Percentiles rank a stretch among this genome's conserved stretches.
phyloP scores from a whole-genome alignment of 306 rosid species.

The Inga oerstediana region DNA sequence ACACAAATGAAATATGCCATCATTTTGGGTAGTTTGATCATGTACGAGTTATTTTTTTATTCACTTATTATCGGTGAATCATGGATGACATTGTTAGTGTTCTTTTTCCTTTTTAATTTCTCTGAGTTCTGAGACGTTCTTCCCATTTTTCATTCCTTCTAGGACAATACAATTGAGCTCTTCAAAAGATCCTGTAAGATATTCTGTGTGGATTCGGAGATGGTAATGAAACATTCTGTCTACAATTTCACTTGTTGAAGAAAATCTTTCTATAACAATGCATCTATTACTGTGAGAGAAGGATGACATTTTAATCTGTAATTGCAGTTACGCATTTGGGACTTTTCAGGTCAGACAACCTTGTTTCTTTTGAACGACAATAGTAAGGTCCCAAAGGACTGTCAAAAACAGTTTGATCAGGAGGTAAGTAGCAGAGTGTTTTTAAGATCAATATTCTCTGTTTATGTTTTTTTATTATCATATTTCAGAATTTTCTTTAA shows the following conservation, averaged over 20 bases:
- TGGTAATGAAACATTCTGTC: conserved; percentile 58
- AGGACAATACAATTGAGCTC: conserved; percentile 84
- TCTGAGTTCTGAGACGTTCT: conserved; percentile 26
- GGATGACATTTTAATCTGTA: conserved; percentile 35
- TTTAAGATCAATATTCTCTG: neutral
- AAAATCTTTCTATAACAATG: neutral
- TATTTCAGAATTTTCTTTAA: conserved; percentile 9
- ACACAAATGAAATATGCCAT: conserved; percentile 18
- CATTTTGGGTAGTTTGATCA: conserved; percentile 14
- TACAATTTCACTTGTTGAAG: conserved; percentile 1
- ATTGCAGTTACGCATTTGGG: conserved; percentile 85
- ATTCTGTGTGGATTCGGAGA: conserved; percentile 82
- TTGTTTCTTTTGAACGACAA: conserved; percentile 51
- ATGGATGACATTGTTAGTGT: conserved; percentile 9
- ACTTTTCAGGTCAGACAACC: conserved; percentile 83
- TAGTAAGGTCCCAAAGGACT: conserved; percentile 49
- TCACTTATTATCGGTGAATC: conserved; percentile 15
- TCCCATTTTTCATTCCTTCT: conserved; percentile 32
- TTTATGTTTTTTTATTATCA: conserved; percentile 24
- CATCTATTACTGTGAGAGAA: conserved; percentile 34
- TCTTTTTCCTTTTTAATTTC: neutral
- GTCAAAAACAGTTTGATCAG: conserved; percentile 74
- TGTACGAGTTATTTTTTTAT: neutral
- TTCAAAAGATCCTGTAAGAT: conserved; percentile 91
- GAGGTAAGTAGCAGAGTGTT: conserved; percentile 56